Conservation (phyloP, 139 green algal genomes). For the Dunaliella primolecta region DNA sequence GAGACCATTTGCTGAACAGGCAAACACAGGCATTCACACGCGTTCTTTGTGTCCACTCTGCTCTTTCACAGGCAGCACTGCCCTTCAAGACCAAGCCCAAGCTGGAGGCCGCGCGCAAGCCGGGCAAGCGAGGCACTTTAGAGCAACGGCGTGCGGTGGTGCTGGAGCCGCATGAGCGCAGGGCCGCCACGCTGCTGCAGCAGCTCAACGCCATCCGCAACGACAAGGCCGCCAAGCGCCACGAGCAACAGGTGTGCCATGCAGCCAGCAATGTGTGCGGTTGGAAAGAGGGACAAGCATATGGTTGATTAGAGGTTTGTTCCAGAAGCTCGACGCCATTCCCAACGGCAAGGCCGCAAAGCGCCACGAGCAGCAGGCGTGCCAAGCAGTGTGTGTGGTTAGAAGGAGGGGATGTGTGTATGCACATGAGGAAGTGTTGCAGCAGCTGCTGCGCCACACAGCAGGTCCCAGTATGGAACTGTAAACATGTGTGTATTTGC, state of each 20-base stretch:
- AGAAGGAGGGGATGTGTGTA: slow-evolving; percentile 19
- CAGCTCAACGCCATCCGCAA: slow-evolving; percentile 96
- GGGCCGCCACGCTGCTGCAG: slow-evolving; percentile 71
- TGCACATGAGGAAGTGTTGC: slow-evolving; percentile 3
- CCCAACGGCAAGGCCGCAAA: slow-evolving; percentile 83
- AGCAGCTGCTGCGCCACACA: neutral
- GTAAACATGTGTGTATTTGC: too few species aligned
- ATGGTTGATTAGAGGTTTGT: too few species aligned
- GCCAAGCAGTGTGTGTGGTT: too few species aligned
- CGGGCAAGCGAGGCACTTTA: slow-evolving; percentile 56
- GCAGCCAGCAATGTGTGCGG: too few species aligned
- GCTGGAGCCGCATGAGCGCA: slow-evolving; percentile 46
- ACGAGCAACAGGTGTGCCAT: slow-evolving; percentile 51
- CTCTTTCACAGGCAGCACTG: slow-evolving; percentile 73
- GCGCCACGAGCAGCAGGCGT: slow-evolving; percentile 52
- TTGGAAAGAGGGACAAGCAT: too few species aligned
- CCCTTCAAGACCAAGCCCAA: slow-evolving; percentile 97
- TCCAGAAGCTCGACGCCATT: slow-evolving; percentile 93
- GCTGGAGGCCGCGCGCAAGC: slow-evolving; percentile 56
- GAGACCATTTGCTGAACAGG: too few species aligned
- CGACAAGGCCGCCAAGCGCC: slow-evolving; percentile 72
- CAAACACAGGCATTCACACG: neutral
- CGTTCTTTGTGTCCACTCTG: neutral
- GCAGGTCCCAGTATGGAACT: too few species aligned
- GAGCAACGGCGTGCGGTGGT: slow-evolving; percentile 79